Percentiles rank a stretch among this genome's conserved stretches.
Evolutionary conservation across 768 basidiomycete species (phyloP).

Genomic region (Naganishia kalamii): DNA sequence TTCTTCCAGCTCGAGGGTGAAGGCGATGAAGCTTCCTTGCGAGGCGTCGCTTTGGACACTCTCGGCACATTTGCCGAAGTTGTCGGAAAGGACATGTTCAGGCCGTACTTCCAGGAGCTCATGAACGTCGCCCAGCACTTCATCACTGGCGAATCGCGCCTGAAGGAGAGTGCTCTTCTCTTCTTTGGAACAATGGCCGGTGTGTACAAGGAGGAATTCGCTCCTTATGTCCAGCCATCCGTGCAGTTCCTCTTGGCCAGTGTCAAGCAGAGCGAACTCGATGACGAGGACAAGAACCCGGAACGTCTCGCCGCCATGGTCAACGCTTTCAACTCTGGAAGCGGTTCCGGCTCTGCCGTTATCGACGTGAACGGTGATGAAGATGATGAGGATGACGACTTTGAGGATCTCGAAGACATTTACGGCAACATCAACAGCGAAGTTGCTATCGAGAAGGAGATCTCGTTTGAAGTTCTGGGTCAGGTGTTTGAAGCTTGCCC

Average conservation of each 20-base stretch:
- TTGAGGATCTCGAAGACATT: conserved; percentile 47
- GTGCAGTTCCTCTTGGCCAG: conserved; percentile 77
- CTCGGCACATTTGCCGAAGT: conserved; percentile 97
- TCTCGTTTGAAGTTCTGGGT: conserved; percentile 92
- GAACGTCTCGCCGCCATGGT: conserved; percentile 50
- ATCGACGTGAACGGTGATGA: conserved; percentile 54
- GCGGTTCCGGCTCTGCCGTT: conserved; percentile 55
- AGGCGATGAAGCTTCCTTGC: conserved; percentile 86
- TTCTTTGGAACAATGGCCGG: conserved; percentile 99
- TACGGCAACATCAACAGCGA: conserved; percentile 89
- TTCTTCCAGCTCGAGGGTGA: conserved; percentile 76
- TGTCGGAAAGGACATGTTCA: conserved; percentile 86
- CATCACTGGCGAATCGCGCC: conserved; percentile 67
- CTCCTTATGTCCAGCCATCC: conserved; percentile 74
- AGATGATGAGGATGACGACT: conserved; percentile 66
- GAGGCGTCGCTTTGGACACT: conserved; percentile 98
- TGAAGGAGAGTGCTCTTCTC: conserved; percentile 91
- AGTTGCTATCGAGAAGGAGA: conserved; percentile 98
- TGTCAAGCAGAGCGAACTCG: conserved; percentile 74
- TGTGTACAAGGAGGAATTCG: conserved; percentile 91
- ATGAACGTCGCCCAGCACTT: conserved; percentile 93
- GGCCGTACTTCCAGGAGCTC: conserved; percentile 90
- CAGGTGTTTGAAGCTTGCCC: conserved; percentile 77
- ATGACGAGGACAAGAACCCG: conserved; percentile 52
- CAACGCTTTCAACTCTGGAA: conserved; percentile 58